Percentiles rank a stretch among this genome's conserved stretches.
These are phyloP conservation scores for Wickerhamomyces queroliae DNA, from an alignment of 805 yeast species.

Conservation along the genomic window DNA sequence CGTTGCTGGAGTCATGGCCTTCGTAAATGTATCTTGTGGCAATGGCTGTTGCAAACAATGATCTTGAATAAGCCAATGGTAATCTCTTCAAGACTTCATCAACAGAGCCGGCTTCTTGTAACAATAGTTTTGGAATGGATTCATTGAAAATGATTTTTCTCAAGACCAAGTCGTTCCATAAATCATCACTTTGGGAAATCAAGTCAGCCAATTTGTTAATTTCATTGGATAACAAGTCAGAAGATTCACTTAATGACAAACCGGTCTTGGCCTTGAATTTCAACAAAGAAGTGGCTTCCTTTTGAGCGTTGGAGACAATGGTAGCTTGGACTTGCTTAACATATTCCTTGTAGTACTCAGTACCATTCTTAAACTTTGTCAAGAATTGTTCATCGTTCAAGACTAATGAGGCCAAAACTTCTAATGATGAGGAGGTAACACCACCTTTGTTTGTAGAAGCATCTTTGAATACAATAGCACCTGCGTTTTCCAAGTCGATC, in stretches of 20 bases:
- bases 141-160: conserved; percentile 71
- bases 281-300: conserved; percentile 88
- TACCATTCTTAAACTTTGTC: conserved; percentile 63
- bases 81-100: conserved; percentile 67
- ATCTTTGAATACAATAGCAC: conserved; percentile 85
- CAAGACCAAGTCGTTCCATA: conserved; percentile 75
- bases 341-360: conserved; percentile 75
- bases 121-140: conserved; percentile 72
- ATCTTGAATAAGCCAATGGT: conserved; percentile 82
- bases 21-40: conserved; percentile 22
- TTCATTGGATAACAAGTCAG: conserved; percentile 78
- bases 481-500: conserved; percentile 78
- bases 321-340: conserved; percentile 78
- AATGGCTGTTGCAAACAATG: conserved; percentile 49
- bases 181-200: conserved; percentile 75
- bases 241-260: conserved; percentile 54
- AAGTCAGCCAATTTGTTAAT: conserved; percentile 85
- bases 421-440: conserved; percentile 93
- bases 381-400: conserved; percentile 82
- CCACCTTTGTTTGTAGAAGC: conserved; percentile 98
- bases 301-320: conserved; percentile 70
- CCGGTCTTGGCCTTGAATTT: conserved; percentile 59
- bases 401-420: conserved; percentile 90
- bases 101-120: conserved; percentile 67
- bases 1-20: conserved; percentile 21